Percentiles rank a stretch among this genome's conserved stretches.
These are phyloP conservation scores for Diplodia seriata DNA, from an alignment of 2,329 filamentous ascomycete species.

Conservation along the genomic window DNA sequence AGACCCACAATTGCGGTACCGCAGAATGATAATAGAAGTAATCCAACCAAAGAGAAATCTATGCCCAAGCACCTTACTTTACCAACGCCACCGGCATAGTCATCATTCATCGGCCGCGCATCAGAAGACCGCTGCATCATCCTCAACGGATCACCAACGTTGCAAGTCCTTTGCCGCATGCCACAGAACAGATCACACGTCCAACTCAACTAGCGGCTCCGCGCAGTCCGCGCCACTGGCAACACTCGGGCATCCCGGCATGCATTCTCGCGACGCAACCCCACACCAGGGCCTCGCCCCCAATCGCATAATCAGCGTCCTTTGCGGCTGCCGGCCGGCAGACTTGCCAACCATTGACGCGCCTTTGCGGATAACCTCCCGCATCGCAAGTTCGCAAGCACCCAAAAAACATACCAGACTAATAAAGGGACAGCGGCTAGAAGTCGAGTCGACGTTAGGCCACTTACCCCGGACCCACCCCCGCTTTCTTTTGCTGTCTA, in stretches of 20 bases:
- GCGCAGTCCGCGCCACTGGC: neutral
- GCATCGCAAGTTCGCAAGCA: neutral
- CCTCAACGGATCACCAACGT: neutral
- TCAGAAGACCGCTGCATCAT: neutral
- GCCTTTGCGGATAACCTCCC: neutral
- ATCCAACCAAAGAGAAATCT: neutral
- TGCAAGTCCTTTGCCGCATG: neutral
- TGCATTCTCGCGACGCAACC: neutral
- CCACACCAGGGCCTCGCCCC: neutral
- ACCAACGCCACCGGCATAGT: neutral
- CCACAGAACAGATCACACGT: neutral
- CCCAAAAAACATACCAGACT: too few species aligned
- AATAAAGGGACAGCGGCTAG: neutral
- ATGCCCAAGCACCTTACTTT: neutral
- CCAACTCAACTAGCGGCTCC: neutral
- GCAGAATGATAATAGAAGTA: neutral
- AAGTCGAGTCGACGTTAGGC: neutral
- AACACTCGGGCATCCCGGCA: neutral
- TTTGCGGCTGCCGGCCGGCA: neutral
- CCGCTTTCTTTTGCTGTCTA: conserved; percentile 9
- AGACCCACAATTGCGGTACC: neutral
- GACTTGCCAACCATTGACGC: neutral
- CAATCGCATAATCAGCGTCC: neutral
- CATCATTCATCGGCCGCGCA: neutral
- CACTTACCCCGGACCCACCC: conserved; percentile 23